Evolutionary conservation across 108 stramenopile species (phyloP).

Genomic region (Stephanodiscus triporus): DNA sequence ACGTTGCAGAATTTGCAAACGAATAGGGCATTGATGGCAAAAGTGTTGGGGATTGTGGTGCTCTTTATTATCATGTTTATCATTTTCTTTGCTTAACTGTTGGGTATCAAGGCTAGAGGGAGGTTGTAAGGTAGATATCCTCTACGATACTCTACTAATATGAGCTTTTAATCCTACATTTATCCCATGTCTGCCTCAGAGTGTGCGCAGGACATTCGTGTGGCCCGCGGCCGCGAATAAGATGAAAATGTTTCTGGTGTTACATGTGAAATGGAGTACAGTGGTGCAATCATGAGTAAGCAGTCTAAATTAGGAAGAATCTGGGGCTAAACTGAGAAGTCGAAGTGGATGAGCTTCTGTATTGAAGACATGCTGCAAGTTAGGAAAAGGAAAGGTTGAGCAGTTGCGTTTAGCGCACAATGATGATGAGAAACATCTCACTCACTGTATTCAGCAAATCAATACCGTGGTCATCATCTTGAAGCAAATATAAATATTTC

Average conservation of each 20-base stretch:
- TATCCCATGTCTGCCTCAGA: too few species aligned
- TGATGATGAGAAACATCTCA: constrained; percentile 6
- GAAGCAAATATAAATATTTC: constrained; percentile 77
- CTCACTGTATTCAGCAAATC: constrained; percentile 41
- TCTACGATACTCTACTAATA: too few species aligned
- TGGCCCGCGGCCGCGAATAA: too few species aligned
- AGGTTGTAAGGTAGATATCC: too few species aligned
- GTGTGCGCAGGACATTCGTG: too few species aligned
- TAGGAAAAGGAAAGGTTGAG: constrained; percentile 21
- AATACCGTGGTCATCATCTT: constrained; percentile 29
- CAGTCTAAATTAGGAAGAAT: background rate
- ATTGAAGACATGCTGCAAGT: constrained; percentile 54
- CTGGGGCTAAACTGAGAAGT: constrained; percentile 18
- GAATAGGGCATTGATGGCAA: constrained; percentile 67
- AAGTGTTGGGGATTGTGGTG: constrained; percentile 77
- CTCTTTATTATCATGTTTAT: constrained; percentile 87
- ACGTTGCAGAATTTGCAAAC: constrained; percentile 78
- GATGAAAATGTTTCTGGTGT: too few species aligned
- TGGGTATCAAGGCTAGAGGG: background rate
- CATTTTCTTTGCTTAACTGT: constrained; percentile 78
- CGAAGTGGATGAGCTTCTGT: constrained; percentile 89
- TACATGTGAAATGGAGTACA: too few species aligned
- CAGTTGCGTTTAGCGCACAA: constrained; percentile 17
- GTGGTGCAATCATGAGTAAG: background rate
- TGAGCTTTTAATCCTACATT: too few species aligned